These are phyloP conservation scores for Sugiyamaella qingdaonensis DNA, from an alignment of 805 yeast species.

Conservation along the genomic window DNA sequence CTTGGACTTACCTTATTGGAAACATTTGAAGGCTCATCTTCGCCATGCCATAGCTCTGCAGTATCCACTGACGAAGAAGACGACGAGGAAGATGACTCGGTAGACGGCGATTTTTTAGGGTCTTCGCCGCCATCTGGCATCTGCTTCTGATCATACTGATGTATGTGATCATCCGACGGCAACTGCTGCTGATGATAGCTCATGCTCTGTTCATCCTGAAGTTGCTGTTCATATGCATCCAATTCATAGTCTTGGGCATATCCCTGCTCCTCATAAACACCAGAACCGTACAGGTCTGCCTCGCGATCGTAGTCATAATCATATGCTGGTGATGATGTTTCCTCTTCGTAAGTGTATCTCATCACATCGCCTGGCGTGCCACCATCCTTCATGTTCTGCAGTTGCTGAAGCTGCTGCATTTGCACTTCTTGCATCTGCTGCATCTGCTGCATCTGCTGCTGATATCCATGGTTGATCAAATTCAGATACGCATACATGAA, in stretches of 20 bases:
- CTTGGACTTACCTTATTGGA: too few species aligned
- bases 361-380: not conserved
- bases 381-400: constrained; percentile 6
- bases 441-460: constrained; percentile 31
- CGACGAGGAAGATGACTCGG: constrained; percentile 23
- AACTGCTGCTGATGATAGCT: constrained; percentile 13
- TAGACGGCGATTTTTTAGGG: constrained; percentile 17
- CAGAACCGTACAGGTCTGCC: not conserved
- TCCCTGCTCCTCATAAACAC: not conserved
- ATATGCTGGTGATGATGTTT: not conserved
- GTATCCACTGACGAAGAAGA: constrained; percentile 16
- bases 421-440: constrained; percentile 16
- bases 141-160: constrained; percentile 1
- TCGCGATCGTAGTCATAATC: not conserved
- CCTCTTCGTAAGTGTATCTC: constrained; percentile 6
- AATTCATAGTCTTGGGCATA: not conserved
- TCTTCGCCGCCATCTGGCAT: constrained; percentile 7
- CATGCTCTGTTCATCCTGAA: not conserved
- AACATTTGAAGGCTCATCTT: constrained; percentile 4
- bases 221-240: not conserved
- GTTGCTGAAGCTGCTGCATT: constrained; percentile 9
- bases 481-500: constrained; percentile 97
- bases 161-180: constrained; percentile 10
- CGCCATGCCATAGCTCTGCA: constrained; percentile 23
- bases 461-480: constrained; percentile 75